Base-by-base conservation (phyloP, 306 rosid genomes). In the Gillenia trifoliata region DNA sequence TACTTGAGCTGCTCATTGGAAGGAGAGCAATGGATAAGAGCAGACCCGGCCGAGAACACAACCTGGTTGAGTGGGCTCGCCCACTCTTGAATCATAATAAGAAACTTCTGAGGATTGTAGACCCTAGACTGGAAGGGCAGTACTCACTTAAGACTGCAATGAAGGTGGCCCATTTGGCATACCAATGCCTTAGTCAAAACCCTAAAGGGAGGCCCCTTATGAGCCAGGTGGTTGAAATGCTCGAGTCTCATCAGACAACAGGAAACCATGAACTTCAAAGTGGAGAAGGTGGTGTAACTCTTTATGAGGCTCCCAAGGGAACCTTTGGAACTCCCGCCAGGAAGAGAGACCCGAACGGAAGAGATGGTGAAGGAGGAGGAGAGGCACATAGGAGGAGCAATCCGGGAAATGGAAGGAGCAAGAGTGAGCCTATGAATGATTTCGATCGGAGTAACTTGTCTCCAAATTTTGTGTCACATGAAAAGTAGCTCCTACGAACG, bases 21-120 rank as follows among this genome's bases (percentile, higher is more conserved):
- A 85, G 91, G 71, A 88, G 85, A 83, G 96, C 98, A 38, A 82
- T 92, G 83, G 98, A 92, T 85, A 90, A 90, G 83, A 90, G 98
- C 84, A 88, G 94, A 76, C 96, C 98, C 15, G 90, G 96, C 88
- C 86, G 90, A 79, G 96, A 92, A 78, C 96, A 92, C 80, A 92
- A 88, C 86, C 77, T 92, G 69, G 98, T 92, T 52, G 98, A 90
- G 83, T 92, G 98, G 98, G 96, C 98, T 8, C 92, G 96, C 31
- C 98, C 98, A 0, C 83, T 92, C 43, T 72, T 92, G 83, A 92
- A 84, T 82, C 83, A 92, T 82, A 92, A 92, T 54, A 92, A 90
- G 79, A 92, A 90, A 78, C 82, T 92, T 10, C 63, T 88, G 77
- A 82, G 82, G 76, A 92, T 92, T 71, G 70, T 92, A 78, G 98